Conservation (phyloP, 78 protist genomes). For the Dictyostelium citrinum region DNA sequence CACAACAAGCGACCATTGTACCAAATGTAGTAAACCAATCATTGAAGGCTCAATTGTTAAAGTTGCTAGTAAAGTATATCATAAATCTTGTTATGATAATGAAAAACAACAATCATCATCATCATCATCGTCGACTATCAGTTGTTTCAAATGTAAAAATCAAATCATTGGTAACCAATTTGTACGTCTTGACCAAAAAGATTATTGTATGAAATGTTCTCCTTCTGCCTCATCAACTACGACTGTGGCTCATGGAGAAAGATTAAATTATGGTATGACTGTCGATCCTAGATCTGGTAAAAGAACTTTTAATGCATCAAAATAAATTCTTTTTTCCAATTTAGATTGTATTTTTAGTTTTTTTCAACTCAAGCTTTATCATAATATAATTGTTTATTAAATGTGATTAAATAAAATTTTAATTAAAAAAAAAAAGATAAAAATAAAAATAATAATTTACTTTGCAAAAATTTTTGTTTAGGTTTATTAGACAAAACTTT, state of each 20-base stretch:
- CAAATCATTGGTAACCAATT: conserved; percentile 16
- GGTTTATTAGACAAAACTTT: too few relatives aligned
- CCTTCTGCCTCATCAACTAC: not conserved
- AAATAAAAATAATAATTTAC: too few relatives aligned
- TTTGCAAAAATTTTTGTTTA: too few relatives aligned
- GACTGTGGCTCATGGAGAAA: conserved; percentile 7
- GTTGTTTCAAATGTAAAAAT: conserved; percentile 25
- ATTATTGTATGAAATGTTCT: conserved; percentile 36
- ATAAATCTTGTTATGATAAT: conserved; percentile 24
- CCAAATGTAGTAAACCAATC: conserved; percentile 32
- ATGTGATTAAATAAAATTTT: too few relatives aligned
- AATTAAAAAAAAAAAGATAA: not conserved
- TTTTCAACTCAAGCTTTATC: too few relatives aligned
- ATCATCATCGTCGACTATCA: not conserved
- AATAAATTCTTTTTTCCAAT: not conserved
- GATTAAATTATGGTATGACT: not conserved
- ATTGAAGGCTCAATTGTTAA: conserved; percentile 10
- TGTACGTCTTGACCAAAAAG: not conserved
- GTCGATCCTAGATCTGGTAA: conserved; percentile 34
- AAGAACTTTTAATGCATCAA: not conserved
- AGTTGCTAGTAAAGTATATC: not conserved
- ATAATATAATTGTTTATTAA: too few relatives aligned
- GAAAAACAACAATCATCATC: not conserved
- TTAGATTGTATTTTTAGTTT: not conserved
- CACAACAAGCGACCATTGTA: not conserved